Base-by-base conservation (phyloP, 768 basidiomycete species). In the Leccinum rimulosum region DNA sequence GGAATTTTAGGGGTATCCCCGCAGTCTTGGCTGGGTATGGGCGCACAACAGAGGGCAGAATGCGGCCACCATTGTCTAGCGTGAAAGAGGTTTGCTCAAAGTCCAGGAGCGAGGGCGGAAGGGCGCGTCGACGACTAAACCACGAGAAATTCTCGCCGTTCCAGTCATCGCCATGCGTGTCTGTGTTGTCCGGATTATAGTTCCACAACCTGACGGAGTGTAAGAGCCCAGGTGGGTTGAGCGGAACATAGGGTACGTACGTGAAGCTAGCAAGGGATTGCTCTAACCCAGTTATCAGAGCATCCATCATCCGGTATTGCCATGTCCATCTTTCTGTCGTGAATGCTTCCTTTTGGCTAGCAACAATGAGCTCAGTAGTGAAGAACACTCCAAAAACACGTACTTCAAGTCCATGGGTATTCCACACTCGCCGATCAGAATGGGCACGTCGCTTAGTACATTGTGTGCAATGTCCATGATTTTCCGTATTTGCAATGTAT, bases 341-440 rank as follows among this genome's bases (percentile, higher is more conserved):
- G 69, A 96, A 89, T 0, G 92, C 91, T 62, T 84, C 82, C 54
- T 82, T 82, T 40, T 84, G 76, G 70, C 93, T 95, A 11, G 28
- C 30, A 58, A 54, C 28, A 27, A 25, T 54, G 27, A 64, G 55
- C 0, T 38, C 6, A 35, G 17, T 48, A 12, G 27, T 1, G 17
- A 45, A 35, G 33, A 35, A 50, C 17, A 52, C 15, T 25, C 40
- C 54, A 47, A 38, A 11, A 31, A 17, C 3, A 77, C 88, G 47
- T 66, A 95, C 94, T 99, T 98, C 82, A 97, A 85, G 66, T 99
- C 97, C 88, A 98, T 96, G 1, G 96, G 96, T 22, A 98, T 80
- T 31, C 96, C 96, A 62, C 89, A 92, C 73, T 99, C 96, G 19
- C 95, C 95, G 59, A 99, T 82, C 12, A 98, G 73, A 43, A 93